phyloP scores from a whole-genome alignment of 2,329 filamentous ascomycete genomes.

The Hypomyces rosellus region DNA sequence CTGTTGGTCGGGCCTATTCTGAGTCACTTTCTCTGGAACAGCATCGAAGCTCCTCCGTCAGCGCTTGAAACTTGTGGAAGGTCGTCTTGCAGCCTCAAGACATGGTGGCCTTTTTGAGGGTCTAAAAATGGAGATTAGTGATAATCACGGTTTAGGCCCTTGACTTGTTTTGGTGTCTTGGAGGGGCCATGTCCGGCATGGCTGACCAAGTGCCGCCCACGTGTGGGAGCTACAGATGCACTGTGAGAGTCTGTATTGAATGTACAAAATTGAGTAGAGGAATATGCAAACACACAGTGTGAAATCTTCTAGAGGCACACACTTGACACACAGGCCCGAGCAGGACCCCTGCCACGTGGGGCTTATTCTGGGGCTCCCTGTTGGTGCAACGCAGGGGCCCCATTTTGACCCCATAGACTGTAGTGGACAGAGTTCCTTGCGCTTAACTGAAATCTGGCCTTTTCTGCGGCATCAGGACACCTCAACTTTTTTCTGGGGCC shows the following conservation, averaged over 20 bases:
- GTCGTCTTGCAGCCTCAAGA: too few relatives aligned
- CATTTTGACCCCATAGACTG: neutral
- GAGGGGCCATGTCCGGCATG: too few relatives aligned
- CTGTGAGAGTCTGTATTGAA: neutral
- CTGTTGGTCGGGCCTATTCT: neutral
- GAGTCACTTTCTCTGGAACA: constrained; percentile 7
- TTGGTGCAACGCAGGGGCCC: constrained; percentile 8
- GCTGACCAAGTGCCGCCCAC: neutral
- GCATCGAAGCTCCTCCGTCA: neutral
- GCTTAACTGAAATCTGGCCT: constrained; percentile 43
- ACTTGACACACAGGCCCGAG: neutral
- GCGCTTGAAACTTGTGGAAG: too few relatives aligned
- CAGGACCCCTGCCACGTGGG: constrained; percentile 25
- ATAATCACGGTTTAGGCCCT: neutral
- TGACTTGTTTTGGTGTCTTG: constrained; percentile 2
- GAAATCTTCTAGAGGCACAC: neutral
- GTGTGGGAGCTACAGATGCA: neutral
- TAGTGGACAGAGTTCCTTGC: neutral
- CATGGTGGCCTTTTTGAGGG: constrained; percentile 12
- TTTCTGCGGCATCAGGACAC: constrained; percentile 40
- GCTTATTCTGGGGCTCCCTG: constrained; percentile 13
- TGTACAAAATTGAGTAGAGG: neutral
- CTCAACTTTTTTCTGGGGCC: constrained; percentile 29
- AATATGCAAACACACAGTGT: constrained; percentile 14
- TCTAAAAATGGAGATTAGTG: constrained; percentile 1